Conservation (phyloP, 1,139 yeast species). For the Debaryomyces sp. region DNA sequence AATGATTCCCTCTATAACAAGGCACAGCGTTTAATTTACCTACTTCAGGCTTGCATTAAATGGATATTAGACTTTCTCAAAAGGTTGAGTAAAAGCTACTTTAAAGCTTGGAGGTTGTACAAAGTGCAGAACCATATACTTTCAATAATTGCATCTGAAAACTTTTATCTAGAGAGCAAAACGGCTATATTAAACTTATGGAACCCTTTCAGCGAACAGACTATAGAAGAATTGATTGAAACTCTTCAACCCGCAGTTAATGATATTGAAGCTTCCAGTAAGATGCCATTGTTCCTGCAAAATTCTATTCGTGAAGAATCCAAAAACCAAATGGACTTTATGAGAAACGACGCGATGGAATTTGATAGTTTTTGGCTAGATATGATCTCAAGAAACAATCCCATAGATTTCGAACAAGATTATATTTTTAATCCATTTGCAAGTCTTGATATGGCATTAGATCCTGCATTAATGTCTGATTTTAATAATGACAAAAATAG, state of each 20-base stretch:
- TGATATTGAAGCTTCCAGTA: not conserved
- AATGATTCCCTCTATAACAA: not conserved
- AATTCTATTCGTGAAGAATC: not conserved
- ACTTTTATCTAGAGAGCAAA: not conserved
- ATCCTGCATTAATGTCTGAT: not conserved
- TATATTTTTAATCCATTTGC: not conserved
- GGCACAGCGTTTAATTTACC: not conserved
- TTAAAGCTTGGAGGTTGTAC: slow-evolving; percentile 2
- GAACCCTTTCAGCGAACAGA: not conserved
- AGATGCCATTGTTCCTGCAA: not conserved
- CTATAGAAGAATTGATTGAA: not conserved
- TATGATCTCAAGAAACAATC: not conserved
- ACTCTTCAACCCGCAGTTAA: not conserved
- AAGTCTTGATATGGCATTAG: not conserved
- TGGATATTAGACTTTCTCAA: not conserved
- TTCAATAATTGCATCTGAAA: not conserved
- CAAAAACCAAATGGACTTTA: no score
- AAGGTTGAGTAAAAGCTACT: slow-evolving; percentile 2
- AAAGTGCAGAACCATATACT: slow-evolving; percentile 2
- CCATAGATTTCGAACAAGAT: not conserved
- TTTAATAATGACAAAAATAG: not conserved
- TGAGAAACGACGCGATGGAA: not conserved
- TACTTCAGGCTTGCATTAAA: not conserved
- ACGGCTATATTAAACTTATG: not conserved
- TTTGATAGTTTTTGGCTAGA: not conserved